Evolutionary conservation across 139 green algal species (phyloP), one percentile per base, ranked within the genome.

Genomic region (Picochlorum sp.): DNA sequence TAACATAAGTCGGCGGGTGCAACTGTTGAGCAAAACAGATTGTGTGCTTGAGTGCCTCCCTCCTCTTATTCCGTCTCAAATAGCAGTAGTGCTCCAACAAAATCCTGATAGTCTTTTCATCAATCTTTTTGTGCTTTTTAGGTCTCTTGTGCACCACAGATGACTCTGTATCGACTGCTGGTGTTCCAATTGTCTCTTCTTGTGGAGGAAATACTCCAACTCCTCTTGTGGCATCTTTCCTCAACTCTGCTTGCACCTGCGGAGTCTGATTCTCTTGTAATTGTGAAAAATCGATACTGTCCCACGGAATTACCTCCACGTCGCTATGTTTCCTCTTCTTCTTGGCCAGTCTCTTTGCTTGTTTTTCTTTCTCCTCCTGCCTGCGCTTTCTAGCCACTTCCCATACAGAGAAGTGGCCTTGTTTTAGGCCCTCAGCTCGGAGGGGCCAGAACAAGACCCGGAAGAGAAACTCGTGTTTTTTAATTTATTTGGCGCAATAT

Each of bases 141-240:
- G 45, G 45, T 16, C 45, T 50, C 45, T 50, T 50, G 15, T 15
- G 45, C 45, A 50, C 45, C 13, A 50, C 45, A 50, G 45, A 20
- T 50, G 45, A 50, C 45, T 50, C 45, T 15, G 45, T 50, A 50
- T 50, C 45, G 45, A 50, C 45, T 50, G 15, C 45, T 50, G 45
- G 45, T 50, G 45, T 50, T 50, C 45, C 45, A 50, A 50, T 16
- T 50, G 45, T 50, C 45, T 50, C 45, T 50, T 50, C 45, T 50
- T 28, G 26, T 28, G 45, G 45, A 20, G 45, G 45, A 50, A 50
- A 50, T 50, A 50, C 45, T 50, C 3, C 45, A 16, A 50, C 45
- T 50, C 45, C 45, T 50, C 45, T 50, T 16, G 45, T 50, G 45
- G 45, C 45, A 50, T 50, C 45, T 50, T 16, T 50, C 45, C 45